These are phyloP conservation scores for Gyromitra esculenta DNA, from an alignment of 2,329 filamentous ascomycete genomes.

Conservation along the genomic window DNA sequence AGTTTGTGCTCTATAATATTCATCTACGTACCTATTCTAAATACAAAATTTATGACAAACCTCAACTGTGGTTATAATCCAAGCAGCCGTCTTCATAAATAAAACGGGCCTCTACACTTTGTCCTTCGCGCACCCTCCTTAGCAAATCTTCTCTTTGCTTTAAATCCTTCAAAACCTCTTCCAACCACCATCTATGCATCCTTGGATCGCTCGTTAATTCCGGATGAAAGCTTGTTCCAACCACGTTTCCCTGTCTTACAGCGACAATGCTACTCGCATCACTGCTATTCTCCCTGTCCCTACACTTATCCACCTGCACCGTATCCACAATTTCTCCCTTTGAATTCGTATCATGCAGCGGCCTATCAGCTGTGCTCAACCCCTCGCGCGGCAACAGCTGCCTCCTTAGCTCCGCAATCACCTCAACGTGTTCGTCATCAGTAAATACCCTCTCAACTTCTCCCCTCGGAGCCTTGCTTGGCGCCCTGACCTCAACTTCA, in stretches of 20 bases:
- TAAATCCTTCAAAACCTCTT: conserved; percentile 69
- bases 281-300: conserved; percentile 60
- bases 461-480: conserved; percentile 56
- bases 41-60: conserved; percentile 14
- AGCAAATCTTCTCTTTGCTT: conserved; percentile 53
- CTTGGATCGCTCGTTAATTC: conserved; percentile 87
- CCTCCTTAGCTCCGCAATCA: conserved; percentile 53
- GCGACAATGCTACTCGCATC: conserved; percentile 82
- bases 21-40: conserved; percentile 1
- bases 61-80: background rate
- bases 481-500: conserved; percentile 59
- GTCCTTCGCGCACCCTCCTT: background rate
- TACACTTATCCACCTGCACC: conserved; percentile 9
- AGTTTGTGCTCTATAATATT: background rate
- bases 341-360: conserved; percentile 51
- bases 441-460: conserved; percentile 61
- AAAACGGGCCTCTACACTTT: conserved; percentile 15
- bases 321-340: conserved; percentile 27
- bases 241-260: conserved; percentile 87
- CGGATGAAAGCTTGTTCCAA: conserved; percentile 95
- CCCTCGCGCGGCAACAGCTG: conserved; percentile 55
- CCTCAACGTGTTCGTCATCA: conserved; percentile 61
- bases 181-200: conserved; percentile 94
- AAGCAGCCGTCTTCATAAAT: background rate
- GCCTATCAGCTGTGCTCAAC: conserved; percentile 52